Percentiles rank a stretch among this genome's conserved stretches.
Conservation (phyloP, 2,329 filamentous ascomycete genomes). For the Fusarium virguliforme region DNA sequence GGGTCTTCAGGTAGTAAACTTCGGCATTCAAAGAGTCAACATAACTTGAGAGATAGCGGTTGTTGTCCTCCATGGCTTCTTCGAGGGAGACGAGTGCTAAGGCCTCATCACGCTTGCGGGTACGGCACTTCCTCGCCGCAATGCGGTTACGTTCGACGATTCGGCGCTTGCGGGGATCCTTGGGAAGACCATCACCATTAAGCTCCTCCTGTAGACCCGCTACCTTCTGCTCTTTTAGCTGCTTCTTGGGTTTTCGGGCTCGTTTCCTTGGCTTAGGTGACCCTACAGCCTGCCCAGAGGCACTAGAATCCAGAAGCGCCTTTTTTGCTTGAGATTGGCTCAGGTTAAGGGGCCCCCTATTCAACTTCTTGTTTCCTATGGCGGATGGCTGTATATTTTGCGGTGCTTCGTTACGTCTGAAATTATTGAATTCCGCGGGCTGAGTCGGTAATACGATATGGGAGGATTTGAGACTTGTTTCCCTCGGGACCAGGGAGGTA, state of each 20-base stretch:
- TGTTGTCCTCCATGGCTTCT: slow-evolving; percentile 51
- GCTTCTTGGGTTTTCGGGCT: slow-evolving; percentile 47
- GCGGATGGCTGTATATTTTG: slow-evolving; percentile 29
- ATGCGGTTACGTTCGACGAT: slow-evolving; percentile 54
- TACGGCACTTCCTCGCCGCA: slow-evolving; percentile 54
- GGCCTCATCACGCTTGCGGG: slow-evolving; percentile 53
- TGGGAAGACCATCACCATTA: slow-evolving; percentile 43
- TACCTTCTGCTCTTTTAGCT: slow-evolving; percentile 28
- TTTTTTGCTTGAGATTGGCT: slow-evolving; percentile 31
- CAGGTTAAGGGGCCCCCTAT: slow-evolving; percentile 16
- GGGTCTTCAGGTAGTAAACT: too few relatives aligned
- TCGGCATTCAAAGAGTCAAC: slow-evolving; percentile 51
- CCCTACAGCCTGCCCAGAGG: background rate
- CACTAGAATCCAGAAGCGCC: slow-evolving; percentile 18
- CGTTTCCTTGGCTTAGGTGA: slow-evolving; percentile 44
- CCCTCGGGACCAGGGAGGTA: slow-evolving; percentile 36
- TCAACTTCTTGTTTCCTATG: slow-evolving; percentile 30
- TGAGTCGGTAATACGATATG: too few relatives aligned
- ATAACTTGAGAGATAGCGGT: slow-evolving; percentile 50
- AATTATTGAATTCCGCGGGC: slow-evolving; percentile 35
- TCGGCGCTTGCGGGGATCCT: slow-evolving; percentile 45
- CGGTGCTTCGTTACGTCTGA: too few relatives aligned
- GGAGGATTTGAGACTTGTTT: slow-evolving; percentile 35
- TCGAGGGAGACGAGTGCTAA: slow-evolving; percentile 51
- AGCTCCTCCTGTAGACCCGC: slow-evolving; percentile 29